Base-by-base conservation (phyloP, 2,329 filamentous ascomycete genomes). In the Microascus cirrosus region DNA sequence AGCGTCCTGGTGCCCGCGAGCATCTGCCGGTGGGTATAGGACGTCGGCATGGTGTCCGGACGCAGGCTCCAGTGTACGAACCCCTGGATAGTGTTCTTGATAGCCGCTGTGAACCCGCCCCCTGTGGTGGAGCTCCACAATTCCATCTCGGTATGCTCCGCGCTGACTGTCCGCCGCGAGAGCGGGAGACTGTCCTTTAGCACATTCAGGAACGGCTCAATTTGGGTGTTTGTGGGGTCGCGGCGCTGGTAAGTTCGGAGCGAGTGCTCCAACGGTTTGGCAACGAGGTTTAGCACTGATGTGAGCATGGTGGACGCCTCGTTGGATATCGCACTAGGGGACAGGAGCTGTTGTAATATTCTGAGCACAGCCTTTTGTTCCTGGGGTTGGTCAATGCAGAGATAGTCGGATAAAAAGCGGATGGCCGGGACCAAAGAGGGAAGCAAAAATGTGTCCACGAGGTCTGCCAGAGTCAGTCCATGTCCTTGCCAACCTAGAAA, bases 401-500 rank as follows among this genome's bases (percentile, higher is more conserved):
- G 81, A 63, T 88, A 83, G 58, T 84, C 81, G 1, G 84, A 79
- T 60, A 94, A 77, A 74, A 87, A 93, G 2, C 79, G 77, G 15
- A 93, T 79, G 0, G 86, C 88, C 5, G 86, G 83, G 1, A 93
- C 82, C 0, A 94, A 76, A 0, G 88, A 88, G 0, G 90, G 89
- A n/a, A 93, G 73, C 1, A 94, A 72, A 62, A 92, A 92, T 0
- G 89, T 88, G 62, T 92, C 88, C 2, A 91, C 83, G 12, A 94
- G 76, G 65, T 91, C 84, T 87, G 60, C 2, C 3, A 4, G 48
- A 2, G n/a, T n/a, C 22, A 62, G 54, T 48, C 39, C 54, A 18
- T 32, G 15, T 22, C 7, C 12, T 24, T n/a, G 20, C 20, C 51
- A 45, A 24, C 22, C 18, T 18, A 25, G 15, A 11, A 56, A n/a